These are phyloP conservation scores for Leccinum subgranulosum DNA, from an alignment of 768 basidiomycete species.

Conservation along the genomic window DNA sequence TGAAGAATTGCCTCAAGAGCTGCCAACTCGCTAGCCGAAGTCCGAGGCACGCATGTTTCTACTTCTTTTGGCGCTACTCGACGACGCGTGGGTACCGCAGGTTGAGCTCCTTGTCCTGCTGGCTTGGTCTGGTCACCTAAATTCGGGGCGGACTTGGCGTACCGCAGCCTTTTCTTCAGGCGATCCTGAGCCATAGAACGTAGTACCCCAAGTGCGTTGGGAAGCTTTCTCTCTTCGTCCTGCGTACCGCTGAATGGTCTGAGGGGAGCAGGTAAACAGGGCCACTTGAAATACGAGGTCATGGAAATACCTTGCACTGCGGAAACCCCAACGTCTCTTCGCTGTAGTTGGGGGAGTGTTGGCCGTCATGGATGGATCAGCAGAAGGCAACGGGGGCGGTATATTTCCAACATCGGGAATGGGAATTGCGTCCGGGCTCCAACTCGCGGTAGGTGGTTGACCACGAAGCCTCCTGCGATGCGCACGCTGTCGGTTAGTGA, in stretches of 20 bases:
- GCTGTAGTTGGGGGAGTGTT: background rate
- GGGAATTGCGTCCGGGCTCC: conserved; percentile 10
- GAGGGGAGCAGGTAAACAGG: background rate
- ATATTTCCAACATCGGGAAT: conserved; percentile 8
- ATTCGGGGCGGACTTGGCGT: conserved; percentile 25
- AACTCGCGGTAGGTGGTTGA: background rate
- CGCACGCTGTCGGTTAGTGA: conserved; percentile 16
- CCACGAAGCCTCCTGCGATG: conserved; percentile 19
- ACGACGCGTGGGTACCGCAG: background rate
- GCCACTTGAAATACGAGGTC: background rate
- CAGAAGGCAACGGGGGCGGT: background rate
- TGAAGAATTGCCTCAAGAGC: background rate
- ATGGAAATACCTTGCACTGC: conserved; percentile 18
- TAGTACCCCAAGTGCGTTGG: conserved; percentile 4
- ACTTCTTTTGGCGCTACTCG: background rate
- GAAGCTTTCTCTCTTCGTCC: conserved; percentile 5
- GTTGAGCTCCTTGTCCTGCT: background rate
- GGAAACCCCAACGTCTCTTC: conserved; percentile 15
- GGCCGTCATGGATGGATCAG: background rate
- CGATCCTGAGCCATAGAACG: conserved; percentile 13
- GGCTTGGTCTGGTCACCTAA: conserved; percentile 8
- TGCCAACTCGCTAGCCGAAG: background rate
- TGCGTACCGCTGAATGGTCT: conserved; percentile 14
- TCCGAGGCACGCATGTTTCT: background rate
- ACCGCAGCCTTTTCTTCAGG: conserved; percentile 19